These are phyloP conservation scores for Trichoderma brevicompactum DNA, from an alignment of 2,329 filamentous ascomycete genomes.

Conservation along the genomic window DNA sequence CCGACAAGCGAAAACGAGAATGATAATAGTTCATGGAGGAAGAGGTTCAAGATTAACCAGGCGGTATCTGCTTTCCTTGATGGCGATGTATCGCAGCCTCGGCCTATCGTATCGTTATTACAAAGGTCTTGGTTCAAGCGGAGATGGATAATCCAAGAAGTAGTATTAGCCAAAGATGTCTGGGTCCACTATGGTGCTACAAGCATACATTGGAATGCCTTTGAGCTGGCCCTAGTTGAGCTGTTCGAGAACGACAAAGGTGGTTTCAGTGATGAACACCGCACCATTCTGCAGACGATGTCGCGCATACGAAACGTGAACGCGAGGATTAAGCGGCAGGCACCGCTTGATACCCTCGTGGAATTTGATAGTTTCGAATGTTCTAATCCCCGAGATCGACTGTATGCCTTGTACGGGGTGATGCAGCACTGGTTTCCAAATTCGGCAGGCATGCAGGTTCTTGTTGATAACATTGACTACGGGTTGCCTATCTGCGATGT, in stretches of 20 bases:
- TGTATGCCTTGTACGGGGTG: slow-evolving; percentile 10
- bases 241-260: slow-evolving; percentile 7
- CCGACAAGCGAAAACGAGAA: background rate
- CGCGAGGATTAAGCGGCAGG: background rate
- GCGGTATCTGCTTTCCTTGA: background rate
- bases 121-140: slow-evolving; percentile 9
- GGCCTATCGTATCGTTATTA: background rate
- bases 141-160: slow-evolving; percentile 11
- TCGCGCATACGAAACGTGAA: slow-evolving; percentile 7
- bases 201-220: background rate
- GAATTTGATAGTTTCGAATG: slow-evolving; percentile 19
- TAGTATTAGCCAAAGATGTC: slow-evolving; percentile 1
- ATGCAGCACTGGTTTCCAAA: slow-evolving; percentile 15
- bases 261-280: background rate
- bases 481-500: background rate
- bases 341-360: slow-evolving; percentile 8
- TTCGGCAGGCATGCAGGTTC: background rate
- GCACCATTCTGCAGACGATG: slow-evolving; percentile 7
- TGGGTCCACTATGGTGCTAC: background rate
- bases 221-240: slow-evolving; percentile 3
- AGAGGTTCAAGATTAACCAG: slow-evolving; percentile 8
- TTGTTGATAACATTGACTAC: slow-evolving; percentile 2
- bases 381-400: background rate
- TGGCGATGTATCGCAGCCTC: background rate
- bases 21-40: background rate